These are phyloP conservation scores for Castanea crenata DNA, from an alignment of 306 rosid species.

Conservation along the genomic window DNA sequence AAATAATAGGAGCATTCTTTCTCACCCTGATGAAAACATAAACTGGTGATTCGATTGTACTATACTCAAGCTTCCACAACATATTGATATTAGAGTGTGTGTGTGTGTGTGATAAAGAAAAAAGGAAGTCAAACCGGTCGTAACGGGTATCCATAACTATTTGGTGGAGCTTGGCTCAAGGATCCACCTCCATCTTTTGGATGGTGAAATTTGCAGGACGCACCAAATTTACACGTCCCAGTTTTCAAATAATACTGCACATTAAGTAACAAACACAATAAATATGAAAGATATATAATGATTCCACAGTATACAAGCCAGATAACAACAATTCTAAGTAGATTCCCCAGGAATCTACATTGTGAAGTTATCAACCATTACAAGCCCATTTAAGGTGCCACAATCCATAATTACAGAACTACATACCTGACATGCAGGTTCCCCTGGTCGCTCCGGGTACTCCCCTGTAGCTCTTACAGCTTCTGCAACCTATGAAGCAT, in stretches of 20 bases:
- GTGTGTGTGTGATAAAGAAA: neutral
- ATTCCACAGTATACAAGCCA: neutral
- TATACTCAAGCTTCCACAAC: constrained; percentile 1
- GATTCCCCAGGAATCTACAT: constrained; percentile 8
- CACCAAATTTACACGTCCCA: constrained; percentile 88
- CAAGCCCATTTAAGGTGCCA: neutral
- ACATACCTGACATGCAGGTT: constrained; percentile 80
- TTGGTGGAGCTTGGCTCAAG: constrained; percentile 73
- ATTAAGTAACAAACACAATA: constrained; percentile 20
- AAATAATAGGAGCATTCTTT: constrained; percentile 96
- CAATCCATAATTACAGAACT: neutral
- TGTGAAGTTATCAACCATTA: neutral
- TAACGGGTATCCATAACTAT: constrained; percentile 77
- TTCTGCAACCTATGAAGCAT: constrained; percentile 61
- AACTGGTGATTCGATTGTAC: neutral
- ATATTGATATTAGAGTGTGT: neutral
- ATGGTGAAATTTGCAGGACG: constrained; percentile 91
- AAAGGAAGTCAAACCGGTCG: constrained; percentile 55
- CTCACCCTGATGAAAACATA: constrained; percentile 63
- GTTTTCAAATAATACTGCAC: constrained; percentile 85
- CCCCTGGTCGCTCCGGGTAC: constrained; percentile 85
- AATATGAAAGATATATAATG: constrained; percentile 1
- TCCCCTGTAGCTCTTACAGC: constrained; percentile 94
- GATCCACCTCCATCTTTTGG: constrained; percentile 81
- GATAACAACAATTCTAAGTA: neutral